These are phyloP conservation scores for Sequoiadendron giganteum DNA, from an alignment of 75 land plant species.

Conservation along the genomic window DNA sequence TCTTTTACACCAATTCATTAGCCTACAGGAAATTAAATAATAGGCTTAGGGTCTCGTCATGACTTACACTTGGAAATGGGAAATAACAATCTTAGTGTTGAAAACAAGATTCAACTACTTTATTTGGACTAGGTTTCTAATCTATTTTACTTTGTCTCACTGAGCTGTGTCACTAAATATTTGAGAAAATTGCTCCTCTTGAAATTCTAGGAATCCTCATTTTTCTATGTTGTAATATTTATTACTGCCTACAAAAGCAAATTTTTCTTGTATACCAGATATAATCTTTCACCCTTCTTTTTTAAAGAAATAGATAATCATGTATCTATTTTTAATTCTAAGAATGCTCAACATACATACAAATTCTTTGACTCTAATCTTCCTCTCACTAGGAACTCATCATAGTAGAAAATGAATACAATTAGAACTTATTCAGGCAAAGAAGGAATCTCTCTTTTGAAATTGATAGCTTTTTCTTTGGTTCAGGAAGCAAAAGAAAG, in stretches of 20 bases:
- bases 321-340: background rate
- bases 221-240: background rate
- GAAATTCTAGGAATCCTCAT: background rate
- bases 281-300: background rate
- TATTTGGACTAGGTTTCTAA: background rate
- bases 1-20: too few species aligned
- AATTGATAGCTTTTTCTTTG: slow-evolving; percentile 3
- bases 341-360: background rate
- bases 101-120: background rate
- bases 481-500: slow-evolving; percentile 71
- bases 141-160: background rate
- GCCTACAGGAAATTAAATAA: too few species aligned
- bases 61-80: too few species aligned
- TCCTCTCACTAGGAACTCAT: background rate
- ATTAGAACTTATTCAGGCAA: background rate
- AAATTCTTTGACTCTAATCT: background rate
- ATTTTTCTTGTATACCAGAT: background rate
- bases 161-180: background rate
- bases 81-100: background rate
- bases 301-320: background rate
- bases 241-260: background rate
- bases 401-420: background rate
- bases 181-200: background rate
- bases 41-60: too few species aligned
- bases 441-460: background rate